These are phyloP conservation scores for Cryomyces minteri DNA, from an alignment of 495 filamentous ascomycete species.

Conservation along the genomic window DNA sequence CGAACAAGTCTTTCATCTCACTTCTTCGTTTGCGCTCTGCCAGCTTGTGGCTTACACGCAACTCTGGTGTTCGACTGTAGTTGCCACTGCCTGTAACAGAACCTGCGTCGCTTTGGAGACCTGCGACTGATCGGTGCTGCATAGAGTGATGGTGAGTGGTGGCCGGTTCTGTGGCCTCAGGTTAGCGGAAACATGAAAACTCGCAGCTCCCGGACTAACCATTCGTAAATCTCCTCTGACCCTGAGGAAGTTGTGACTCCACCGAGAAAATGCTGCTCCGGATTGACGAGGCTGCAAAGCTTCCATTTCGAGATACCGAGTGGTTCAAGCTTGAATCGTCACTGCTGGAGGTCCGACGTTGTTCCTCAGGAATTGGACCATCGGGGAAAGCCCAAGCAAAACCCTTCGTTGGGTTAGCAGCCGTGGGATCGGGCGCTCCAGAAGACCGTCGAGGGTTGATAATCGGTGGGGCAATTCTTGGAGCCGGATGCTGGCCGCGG, in stretches of 20 bases:
- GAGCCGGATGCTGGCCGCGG: slow-evolving; percentile 8
- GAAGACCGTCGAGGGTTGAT: slow-evolving; percentile 16
- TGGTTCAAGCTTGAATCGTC: slow-evolving; percentile 16
- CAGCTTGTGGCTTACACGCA: slow-evolving; percentile 89
- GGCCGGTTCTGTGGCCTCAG: slow-evolving; percentile 8
- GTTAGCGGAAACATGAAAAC: not conserved
- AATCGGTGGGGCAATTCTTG: slow-evolving; percentile 21
- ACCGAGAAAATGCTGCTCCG: slow-evolving; percentile 22
- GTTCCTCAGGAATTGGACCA: slow-evolving; percentile 15
- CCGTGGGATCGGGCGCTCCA: slow-evolving; percentile 24
- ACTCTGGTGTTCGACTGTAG: slow-evolving; percentile 86
- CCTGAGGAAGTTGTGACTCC: slow-evolving; percentile 17
- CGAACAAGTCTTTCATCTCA: slow-evolving; percentile 97
- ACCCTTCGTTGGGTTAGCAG: slow-evolving; percentile 22
- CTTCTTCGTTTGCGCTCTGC: slow-evolving; percentile 90
- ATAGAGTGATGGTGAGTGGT: slow-evolving; percentile 24
- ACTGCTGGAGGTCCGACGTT: slow-evolving; percentile 15
- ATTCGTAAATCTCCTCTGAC: slow-evolving; percentile 21
- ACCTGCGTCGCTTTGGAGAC: slow-evolving; percentile 14
- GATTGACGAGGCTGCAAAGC: slow-evolving; percentile 21
- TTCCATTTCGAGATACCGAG: slow-evolving; percentile 16
- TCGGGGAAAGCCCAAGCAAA: slow-evolving; percentile 26
- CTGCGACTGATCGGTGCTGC: slow-evolving; percentile 19
- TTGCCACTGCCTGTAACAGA: slow-evolving; percentile 14
- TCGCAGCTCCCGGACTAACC: slow-evolving; percentile 6